Percentiles rank a stretch among this genome's conserved stretches.
These are phyloP conservation scores for Cryomyces antarcticus DNA, from an alignment of 495 filamentous ascomycete species.

Conservation along the genomic window DNA sequence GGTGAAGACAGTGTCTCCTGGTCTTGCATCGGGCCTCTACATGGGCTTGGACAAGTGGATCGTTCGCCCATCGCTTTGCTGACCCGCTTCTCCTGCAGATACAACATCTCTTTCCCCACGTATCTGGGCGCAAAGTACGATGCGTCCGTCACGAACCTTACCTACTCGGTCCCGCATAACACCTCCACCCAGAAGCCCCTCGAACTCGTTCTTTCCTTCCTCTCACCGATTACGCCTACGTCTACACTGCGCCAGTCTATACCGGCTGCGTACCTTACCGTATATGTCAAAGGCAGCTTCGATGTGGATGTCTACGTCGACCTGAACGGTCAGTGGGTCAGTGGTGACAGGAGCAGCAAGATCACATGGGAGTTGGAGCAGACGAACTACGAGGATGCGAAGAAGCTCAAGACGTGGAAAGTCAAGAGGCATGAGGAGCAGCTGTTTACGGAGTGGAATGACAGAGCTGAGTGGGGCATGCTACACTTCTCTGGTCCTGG, in stretches of 20 bases:
- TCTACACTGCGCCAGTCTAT: slow-evolving; percentile 82
- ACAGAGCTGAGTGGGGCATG: slow-evolving; percentile 78
- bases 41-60: not conserved
- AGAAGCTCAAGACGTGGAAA: slow-evolving; percentile 37
- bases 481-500: slow-evolving; percentile 57
- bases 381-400: slow-evolving; percentile 18
- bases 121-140: slow-evolving; percentile 74
- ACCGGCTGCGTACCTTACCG: slow-evolving; percentile 67
- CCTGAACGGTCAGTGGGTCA: slow-evolving; percentile 77
- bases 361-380: slow-evolving; percentile 48
- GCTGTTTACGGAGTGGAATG: slow-evolving; percentile 50
- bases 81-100: slow-evolving; percentile 19
- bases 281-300: slow-evolving; percentile 49
- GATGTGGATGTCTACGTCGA: slow-evolving; percentile 74
- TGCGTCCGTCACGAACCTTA: slow-evolving; percentile 82
- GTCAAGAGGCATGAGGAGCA: slow-evolving; percentile 43
- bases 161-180: slow-evolving; percentile 41
- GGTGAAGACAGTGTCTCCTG: too few species aligned
- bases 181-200: slow-evolving; percentile 16
- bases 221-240: slow-evolving; percentile 82
- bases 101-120: slow-evolving; percentile 44
- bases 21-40: too few species aligned
- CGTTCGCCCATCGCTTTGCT: not conserved
- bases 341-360: slow-evolving; percentile 43
- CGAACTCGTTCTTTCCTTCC: slow-evolving; percentile 60